A percentile compares a stretch with the other conserved stretches of the same genome.
These are phyloP conservation scores for Coelastrella sp. DNA, from an alignment of 139 green algal genomes.

Conservation along the genomic window DNA sequence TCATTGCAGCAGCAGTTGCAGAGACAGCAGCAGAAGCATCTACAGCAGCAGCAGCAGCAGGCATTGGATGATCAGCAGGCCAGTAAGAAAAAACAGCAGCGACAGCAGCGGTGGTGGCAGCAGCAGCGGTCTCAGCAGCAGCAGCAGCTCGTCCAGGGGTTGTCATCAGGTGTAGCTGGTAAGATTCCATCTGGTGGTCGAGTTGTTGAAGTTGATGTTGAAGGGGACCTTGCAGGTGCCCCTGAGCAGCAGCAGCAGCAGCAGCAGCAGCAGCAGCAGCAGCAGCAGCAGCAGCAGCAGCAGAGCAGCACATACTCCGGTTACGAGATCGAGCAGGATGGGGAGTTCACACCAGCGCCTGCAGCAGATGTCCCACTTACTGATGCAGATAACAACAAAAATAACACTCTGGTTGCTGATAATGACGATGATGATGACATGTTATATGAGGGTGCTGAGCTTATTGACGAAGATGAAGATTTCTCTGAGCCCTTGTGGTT, in stretches of 20 bases:
- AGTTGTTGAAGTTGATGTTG: background rate
- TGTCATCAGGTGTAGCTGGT: background rate
- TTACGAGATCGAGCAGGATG: background rate
- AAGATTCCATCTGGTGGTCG: background rate
- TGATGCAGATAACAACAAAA: background rate
- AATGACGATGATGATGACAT: background rate
- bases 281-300: background rate
- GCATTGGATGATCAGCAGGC: background rate
- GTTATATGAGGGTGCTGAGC: background rate
- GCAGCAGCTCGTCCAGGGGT: background rate
- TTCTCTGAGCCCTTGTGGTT: background rate
- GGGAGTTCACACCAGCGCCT: background rate
- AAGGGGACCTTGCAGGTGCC: background rate
- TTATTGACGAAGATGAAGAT: background rate
- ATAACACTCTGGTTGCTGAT: background rate
- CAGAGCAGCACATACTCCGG: background rate
- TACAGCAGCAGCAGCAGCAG: slow-evolving; percentile 14
- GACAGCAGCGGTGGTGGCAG: background rate
- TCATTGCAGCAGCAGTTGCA: slow-evolving; percentile 10
- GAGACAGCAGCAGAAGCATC: slow-evolving; percentile 12
- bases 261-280: slow-evolving; percentile 12
- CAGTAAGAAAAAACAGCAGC: slow-evolving; percentile 17
- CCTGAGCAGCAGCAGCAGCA: slow-evolving; percentile 2
- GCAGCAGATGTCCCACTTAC: background rate
- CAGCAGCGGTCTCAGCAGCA: slow-evolving; percentile 33